Evolutionary conservation across 352 stramenopile genomes (phyloP), one percentile per base, ranked within the genome.

Genomic region (Pythium coloratum): DNA sequence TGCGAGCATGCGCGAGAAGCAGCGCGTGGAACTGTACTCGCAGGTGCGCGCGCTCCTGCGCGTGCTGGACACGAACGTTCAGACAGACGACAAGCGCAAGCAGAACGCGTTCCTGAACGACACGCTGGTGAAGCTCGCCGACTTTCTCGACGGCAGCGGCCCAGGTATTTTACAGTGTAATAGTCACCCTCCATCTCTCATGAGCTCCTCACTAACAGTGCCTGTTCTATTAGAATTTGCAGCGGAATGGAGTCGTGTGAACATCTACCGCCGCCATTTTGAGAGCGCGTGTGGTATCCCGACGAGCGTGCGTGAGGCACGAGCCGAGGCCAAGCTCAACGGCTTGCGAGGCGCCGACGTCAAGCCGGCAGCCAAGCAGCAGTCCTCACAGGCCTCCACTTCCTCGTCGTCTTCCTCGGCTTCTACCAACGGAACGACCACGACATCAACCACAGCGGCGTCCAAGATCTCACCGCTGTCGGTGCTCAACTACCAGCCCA

Each of bases 231-330:
- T 51, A 91, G 84, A 91, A 12, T 92, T 78, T 53, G 77, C 81
- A 14, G 78, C 80, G 10, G 86, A 92, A 62, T 89, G 80, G 80
- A 90, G 83, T 61, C 83, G 78, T 54, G 56, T 94, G 34, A 94
- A 94, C 59, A 82, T 92, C 65, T 89, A 89, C 28, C 78, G 84
- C 3, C 84, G 83, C 28, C 82, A 94, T 59, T 91, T 94, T 65
- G 86, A 94, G 73, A 89, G 80, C 69, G 76, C 82, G 54, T 91
- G 82, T 58, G 84, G 82, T n/a, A 60, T 88, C 20, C 56, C 77
- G 2, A 89, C 81, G 60, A 84, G 75, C 5, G 73, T 78, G 16
- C 84, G 81, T 24, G 73, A 90, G 9, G 59, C 60, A 14, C 70
- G 65, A 2, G 47, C 36, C 3, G 70, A 64, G 55, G 49, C 46